phyloP scores from a whole-genome alignment of 2,329 filamentous ascomycete genomes.

The Tolypocladium pustulatum region DNA sequence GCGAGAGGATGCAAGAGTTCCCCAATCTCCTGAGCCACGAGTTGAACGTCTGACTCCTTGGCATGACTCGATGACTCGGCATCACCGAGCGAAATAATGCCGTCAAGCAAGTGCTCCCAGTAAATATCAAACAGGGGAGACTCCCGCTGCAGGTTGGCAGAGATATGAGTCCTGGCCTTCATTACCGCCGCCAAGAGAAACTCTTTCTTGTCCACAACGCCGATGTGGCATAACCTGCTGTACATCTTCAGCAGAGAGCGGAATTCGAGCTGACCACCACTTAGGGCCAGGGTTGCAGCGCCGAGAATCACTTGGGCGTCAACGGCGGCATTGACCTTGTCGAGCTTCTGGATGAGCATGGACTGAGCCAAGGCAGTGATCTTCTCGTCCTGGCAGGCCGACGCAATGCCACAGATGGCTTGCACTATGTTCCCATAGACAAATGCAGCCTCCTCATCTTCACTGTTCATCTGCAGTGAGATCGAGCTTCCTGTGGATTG shows the following conservation, averaged over 20 bases:
- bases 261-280: slow-evolving; percentile 72
- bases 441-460: slow-evolving; percentile 67
- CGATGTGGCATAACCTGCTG: slow-evolving; percentile 62
- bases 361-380: slow-evolving; percentile 88
- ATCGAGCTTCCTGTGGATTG: slow-evolving; percentile 65
- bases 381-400: slow-evolving; percentile 73
- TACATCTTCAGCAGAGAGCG: slow-evolving; percentile 79
- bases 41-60: slow-evolving; percentile 66
- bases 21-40: slow-evolving; percentile 77
- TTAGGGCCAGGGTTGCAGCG: slow-evolving; percentile 65
- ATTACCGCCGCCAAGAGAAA: slow-evolving; percentile 63
- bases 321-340: slow-evolving; percentile 68
- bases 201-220: slow-evolving; percentile 57
- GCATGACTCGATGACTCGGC: slow-evolving; percentile 63
- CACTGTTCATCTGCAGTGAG: slow-evolving; percentile 62
- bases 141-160: slow-evolving; percentile 53
- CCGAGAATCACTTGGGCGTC: slow-evolving; percentile 81
- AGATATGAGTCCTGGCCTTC: slow-evolving; percentile 71
- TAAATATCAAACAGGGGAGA: slow-evolving; percentile 77
- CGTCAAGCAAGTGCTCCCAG: slow-evolving; percentile 71
- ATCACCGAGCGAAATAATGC: slow-evolving; percentile 84
- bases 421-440: slow-evolving; percentile 88
- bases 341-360: slow-evolving; percentile 93
- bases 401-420: slow-evolving; percentile 84
- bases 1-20: slow-evolving; percentile 84